phyloP scores from a whole-genome alignment of 2,329 filamentous ascomycete genomes.

The Sporothrix schenckii region DNA sequence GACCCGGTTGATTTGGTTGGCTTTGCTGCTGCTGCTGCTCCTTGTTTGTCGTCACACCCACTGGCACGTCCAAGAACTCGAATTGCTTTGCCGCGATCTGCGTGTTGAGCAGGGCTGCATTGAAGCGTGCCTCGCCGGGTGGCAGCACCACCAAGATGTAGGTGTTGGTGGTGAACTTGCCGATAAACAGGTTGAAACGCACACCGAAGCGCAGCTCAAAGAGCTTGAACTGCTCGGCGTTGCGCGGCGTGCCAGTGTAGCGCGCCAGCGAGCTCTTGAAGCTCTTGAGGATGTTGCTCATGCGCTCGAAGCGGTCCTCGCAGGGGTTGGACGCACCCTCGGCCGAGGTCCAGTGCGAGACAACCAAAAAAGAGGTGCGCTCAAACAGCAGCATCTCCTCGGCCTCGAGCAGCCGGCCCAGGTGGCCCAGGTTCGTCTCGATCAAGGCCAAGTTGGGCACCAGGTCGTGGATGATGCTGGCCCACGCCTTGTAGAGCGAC shows the following conservation, averaged over 20 bases:
- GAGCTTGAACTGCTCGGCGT: conserved; percentile 77
- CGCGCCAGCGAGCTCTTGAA: conserved; percentile 85
- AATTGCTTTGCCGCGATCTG: conserved; percentile 84
- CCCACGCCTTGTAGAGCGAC: conserved; percentile 97
- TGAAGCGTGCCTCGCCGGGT: conserved; percentile 88
- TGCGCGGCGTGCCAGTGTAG: conserved; percentile 78
- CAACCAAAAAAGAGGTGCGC: conserved; percentile 91
- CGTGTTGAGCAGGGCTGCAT: conserved; percentile 86
- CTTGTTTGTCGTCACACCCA: conserved; percentile 39
- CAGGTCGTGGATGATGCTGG: conserved; percentile 93
- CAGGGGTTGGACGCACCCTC: conserved; percentile 81
- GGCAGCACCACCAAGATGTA: conserved; percentile 92
- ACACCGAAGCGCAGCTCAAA: conserved; percentile 77
- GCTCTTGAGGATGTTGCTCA: conserved; percentile 97
- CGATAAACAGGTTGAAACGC: conserved; percentile 89
- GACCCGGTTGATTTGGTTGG: not conserved
- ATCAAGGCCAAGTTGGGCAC: conserved; percentile 93
- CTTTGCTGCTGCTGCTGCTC: conserved; percentile 29
- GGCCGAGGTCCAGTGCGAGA: conserved; percentile 84
- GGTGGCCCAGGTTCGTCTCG: conserved; percentile 78
- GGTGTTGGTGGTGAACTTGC: conserved; percentile 95
- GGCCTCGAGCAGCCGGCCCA: conserved; percentile 85
- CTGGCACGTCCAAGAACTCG: conserved; percentile 63
- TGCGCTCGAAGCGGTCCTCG: conserved; percentile 86
- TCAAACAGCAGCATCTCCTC: conserved; percentile 95